phyloP scores from a whole-genome alignment of 768 basidiomycete species.

The Hemileccinum impolitum region DNA sequence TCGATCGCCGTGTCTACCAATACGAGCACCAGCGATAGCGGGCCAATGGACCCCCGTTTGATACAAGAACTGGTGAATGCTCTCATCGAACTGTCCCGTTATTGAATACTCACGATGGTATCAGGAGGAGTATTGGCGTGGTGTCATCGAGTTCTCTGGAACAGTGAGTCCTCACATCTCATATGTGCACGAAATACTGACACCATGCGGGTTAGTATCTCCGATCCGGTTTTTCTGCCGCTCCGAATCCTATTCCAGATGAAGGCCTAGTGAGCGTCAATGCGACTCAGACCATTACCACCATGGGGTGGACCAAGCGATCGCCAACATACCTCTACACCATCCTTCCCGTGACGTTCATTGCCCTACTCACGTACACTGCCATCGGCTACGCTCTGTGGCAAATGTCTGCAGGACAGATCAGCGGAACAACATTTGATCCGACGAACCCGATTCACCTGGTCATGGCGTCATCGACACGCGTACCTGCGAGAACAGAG shows the following conservation, averaged over 20 bases:
- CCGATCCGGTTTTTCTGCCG: not conserved
- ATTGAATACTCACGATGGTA: no score
- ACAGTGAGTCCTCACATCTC: not conserved
- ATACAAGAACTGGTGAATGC: not conserved
- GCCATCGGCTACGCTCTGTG: not conserved
- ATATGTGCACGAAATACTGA: not conserved
- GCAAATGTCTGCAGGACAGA: not conserved
- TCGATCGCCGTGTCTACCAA: not conserved
- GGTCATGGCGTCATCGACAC: not conserved
- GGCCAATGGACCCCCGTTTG: no score
- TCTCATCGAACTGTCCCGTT: not conserved
- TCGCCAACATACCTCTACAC: not conserved
- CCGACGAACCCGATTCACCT: constrained; percentile 2
- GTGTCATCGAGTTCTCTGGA: constrained; percentile 3
- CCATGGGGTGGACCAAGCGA: constrained; percentile 1
- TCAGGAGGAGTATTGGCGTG: constrained; percentile 2
- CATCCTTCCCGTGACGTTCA: constrained; percentile 1
- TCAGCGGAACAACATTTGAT: not conserved
- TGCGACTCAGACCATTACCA: not conserved
- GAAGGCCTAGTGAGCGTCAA: no score
- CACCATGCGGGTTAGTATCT: not conserved
- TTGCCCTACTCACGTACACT: not conserved
- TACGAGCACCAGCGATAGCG: no score
- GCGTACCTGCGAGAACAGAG: not conserved
- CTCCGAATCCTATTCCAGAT: no score